Percentiles rank a stretch among this genome's conserved stretches.
Conservation (phyloP, 1,139 yeast genomes). For the Pichia sp. region DNA sequence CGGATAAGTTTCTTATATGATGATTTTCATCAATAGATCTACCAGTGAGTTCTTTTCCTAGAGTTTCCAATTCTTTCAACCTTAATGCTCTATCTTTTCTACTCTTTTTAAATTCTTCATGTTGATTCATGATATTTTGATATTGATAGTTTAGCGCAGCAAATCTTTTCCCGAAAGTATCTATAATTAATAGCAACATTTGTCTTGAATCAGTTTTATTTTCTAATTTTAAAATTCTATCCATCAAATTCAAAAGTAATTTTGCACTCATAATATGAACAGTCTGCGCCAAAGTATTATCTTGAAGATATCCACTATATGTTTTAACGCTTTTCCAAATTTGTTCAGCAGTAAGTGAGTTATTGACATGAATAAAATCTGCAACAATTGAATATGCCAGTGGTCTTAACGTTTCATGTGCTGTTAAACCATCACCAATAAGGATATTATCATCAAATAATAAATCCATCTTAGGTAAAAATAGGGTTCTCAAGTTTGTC, state of each 20-base stretch:
- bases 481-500: slow-evolving; percentile 76
- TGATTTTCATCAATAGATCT: slow-evolving; percentile 19
- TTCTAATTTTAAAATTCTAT: slow-evolving; percentile 77
- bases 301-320: slow-evolving; percentile 76
- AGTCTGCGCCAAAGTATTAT: slow-evolving; percentile 75
- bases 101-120: slow-evolving; percentile 45
- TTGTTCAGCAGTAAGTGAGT: slow-evolving; percentile 75
- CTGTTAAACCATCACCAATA: slow-evolving; percentile 89
- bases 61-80: slow-evolving; percentile 30
- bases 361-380: slow-evolving; percentile 88
- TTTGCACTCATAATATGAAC: slow-evolving; percentile 98
- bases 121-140: slow-evolving; percentile 59
- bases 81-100: slow-evolving; percentile 39
- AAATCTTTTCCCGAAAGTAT: slow-evolving; percentile 82
- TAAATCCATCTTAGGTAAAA: slow-evolving; percentile 78
- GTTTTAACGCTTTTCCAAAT: slow-evolving; percentile 84
- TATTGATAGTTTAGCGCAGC: slow-evolving; percentile 67
- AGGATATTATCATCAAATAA: slow-evolving; percentile 81
- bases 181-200: slow-evolving; percentile 72
- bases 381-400: slow-evolving; percentile 95
- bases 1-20: slow-evolving; percentile 15
- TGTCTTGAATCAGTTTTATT: slow-evolving; percentile 83
- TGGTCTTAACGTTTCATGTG: slow-evolving; percentile 80
- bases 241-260: slow-evolving; percentile 77
- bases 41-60: slow-evolving; percentile 25